phyloP scores from a whole-genome alignment of 176 grass and related monocot species.

The Zea luxurians region DNA sequence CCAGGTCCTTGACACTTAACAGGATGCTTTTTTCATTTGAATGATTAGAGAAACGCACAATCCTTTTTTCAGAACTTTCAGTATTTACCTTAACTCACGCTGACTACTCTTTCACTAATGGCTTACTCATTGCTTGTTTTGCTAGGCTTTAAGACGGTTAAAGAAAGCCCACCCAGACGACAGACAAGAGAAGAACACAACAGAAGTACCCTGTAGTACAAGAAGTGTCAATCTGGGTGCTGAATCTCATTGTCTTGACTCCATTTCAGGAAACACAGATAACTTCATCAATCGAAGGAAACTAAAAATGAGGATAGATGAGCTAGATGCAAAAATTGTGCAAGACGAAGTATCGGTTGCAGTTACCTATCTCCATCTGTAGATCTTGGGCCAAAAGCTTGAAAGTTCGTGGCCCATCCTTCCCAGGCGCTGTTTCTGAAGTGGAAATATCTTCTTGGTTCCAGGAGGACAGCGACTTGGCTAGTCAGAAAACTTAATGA shows the following conservation, averaged over 20 bases:
- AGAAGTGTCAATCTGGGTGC: conserved; percentile 40
- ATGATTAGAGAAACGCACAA: conserved; percentile 9
- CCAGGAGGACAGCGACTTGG: conserved; percentile 30
- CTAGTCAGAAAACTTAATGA: conserved; percentile 30
- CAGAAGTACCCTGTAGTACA: conserved; percentile 33
- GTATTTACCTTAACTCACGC: conserved; percentile 12
- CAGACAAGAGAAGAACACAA: conserved; percentile 32
- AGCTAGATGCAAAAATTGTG: conserved; percentile 29
- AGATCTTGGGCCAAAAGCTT: conserved; percentile 51
- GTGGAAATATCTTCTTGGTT: conserved; percentile 48
- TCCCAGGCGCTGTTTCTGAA: conserved; percentile 38
- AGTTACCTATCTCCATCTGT: conserved; percentile 40
- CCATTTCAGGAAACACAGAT: conserved; percentile 40
- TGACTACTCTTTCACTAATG: conserved; percentile 30
- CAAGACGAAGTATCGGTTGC: conserved; percentile 31
- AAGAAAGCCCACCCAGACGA: conserved; percentile 63
- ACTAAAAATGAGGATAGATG: conserved; percentile 38
- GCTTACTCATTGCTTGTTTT: conserved; percentile 15
- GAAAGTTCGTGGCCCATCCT: conserved; percentile 61
- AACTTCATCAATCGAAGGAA: conserved; percentile 36
- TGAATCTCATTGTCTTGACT: conserved; percentile 34
- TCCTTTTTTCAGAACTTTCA: neutral
- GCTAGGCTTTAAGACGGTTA: conserved; percentile 74
- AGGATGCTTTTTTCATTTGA: neutral
- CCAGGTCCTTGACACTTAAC: too few species aligned